Percentiles rank a stretch among this genome's conserved stretches.
Conservation (phyloP, 2,329 filamentous ascomycete species). For the Arthroderma sp. region DNA sequence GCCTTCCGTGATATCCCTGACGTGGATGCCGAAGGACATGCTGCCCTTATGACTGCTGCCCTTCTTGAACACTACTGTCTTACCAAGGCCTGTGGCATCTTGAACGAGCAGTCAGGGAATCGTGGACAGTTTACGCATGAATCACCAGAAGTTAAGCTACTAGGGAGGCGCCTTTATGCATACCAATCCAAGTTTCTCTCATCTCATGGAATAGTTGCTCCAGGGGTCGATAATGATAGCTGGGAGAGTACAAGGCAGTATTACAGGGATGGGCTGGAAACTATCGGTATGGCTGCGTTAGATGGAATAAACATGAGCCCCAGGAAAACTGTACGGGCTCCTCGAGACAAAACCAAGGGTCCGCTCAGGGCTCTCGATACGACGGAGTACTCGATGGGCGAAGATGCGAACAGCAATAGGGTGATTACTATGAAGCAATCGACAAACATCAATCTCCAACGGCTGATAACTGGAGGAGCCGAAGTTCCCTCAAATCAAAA, state of each 20-base stretch:
- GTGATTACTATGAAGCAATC: background rate
- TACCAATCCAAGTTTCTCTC: conserved; percentile 34
- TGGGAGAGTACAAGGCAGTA: conserved; percentile 26
- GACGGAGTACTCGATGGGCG: background rate
- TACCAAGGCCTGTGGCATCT: conserved; percentile 33
- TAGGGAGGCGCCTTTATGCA: conserved; percentile 33
- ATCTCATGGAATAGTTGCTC: conserved; percentile 30
- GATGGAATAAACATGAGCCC: conserved; percentile 19
- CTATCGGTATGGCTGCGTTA: conserved; percentile 28
- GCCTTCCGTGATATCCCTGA: conserved; percentile 15
- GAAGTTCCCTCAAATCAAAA: conserved; percentile 5
- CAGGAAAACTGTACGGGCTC: background rate
- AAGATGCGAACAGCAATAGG: background rate
- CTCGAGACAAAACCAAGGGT: background rate
- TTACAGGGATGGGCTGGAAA: conserved; percentile 35
- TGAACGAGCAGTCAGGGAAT: conserved; percentile 31
- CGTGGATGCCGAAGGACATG: conserved; percentile 27
- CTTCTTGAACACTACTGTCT: conserved; percentile 36
- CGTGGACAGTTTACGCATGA: conserved; percentile 28
- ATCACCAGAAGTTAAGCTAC: conserved; percentile 31
- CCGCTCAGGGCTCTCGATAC: background rate
- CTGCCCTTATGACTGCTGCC: conserved; percentile 33
- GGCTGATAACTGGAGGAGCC: conserved; percentile 11
- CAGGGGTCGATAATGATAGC: conserved; percentile 30
- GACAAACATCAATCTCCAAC: conserved; percentile 4